Evolutionary conservation across 2,329 filamentous ascomycete species (phyloP).

Genomic region (Fusarium staphyleae): DNA sequence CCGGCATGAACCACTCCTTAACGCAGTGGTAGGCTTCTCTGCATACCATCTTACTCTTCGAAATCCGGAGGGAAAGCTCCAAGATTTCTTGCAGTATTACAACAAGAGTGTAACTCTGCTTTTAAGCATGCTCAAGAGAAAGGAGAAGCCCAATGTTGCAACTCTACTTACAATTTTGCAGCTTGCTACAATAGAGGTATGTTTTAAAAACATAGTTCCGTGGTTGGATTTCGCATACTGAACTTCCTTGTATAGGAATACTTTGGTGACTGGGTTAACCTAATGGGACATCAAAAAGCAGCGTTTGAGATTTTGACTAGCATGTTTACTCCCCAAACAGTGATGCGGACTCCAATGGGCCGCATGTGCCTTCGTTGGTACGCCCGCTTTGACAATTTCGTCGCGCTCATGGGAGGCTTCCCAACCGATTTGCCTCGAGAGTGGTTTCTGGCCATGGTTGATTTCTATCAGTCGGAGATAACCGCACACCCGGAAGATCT

Average conservation of each 20-base stretch:
- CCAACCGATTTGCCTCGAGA: constrained; percentile 75
- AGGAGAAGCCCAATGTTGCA: constrained; percentile 73
- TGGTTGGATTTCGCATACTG: constrained; percentile 23
- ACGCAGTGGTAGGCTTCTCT: constrained; percentile 86
- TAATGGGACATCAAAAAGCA: constrained; percentile 91
- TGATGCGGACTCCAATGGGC: constrained; percentile 73
- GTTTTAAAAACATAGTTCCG: not conserved
- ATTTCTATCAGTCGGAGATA: constrained; percentile 68
- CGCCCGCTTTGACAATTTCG: constrained; percentile 83
- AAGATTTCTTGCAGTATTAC: constrained; percentile 88
- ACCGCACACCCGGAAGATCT: constrained; percentile 67
- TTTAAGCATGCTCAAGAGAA: constrained; percentile 72
- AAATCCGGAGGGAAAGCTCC: constrained; percentile 74
- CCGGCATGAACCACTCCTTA: constrained; percentile 78
- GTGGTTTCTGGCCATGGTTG: constrained; percentile 75
- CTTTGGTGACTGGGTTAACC: constrained; percentile 92
- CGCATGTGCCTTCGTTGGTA: constrained; percentile 89
- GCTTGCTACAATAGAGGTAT: constrained; percentile 90
- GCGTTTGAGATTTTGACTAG: constrained; percentile 81
- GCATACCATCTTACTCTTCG: constrained; percentile 83
- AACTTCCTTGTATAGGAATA: constrained; percentile 71
- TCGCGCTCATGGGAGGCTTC: constrained; percentile 82
- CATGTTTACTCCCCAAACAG: constrained; percentile 78
- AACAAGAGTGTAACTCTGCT: constrained; percentile 84
- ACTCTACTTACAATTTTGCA: constrained; percentile 89